These are phyloP conservation scores for Mollisia scopiformis DNA, from an alignment of 2,329 filamentous ascomycete species.

Conservation along the genomic window DNA sequence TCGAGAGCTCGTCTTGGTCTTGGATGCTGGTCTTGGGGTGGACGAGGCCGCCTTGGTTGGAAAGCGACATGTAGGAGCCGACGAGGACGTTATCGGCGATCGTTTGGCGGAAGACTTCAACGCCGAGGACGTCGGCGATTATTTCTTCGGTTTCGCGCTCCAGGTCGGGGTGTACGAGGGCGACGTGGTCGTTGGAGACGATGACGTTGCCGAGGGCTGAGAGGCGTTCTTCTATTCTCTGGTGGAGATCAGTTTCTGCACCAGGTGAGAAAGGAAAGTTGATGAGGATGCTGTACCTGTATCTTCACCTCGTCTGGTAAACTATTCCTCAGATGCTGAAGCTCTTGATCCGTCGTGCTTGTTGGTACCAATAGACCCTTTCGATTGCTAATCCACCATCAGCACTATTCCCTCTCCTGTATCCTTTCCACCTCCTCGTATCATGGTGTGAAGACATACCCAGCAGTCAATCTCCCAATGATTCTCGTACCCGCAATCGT, in stretches of 20 bases:
- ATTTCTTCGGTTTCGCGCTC: conserved; percentile 99
- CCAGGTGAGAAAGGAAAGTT: background rate
- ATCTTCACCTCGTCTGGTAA: conserved; percentile 92
- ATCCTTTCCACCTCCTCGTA: background rate
- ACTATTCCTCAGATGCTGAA: conserved; percentile 94
- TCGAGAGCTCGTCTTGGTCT: conserved; percentile 96
- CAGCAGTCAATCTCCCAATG: conserved; percentile 91
- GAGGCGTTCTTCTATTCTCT: conserved; percentile 95
- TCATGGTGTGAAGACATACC: conserved; percentile 53
- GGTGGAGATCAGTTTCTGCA: background rate
- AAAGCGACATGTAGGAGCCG: conserved; percentile 94
- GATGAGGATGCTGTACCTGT: conserved; percentile 41
- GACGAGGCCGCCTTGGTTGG: conserved; percentile 94
- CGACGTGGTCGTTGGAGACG: conserved; percentile 94
- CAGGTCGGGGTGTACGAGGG: conserved; percentile 92
- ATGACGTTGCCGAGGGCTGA: conserved; percentile 97
- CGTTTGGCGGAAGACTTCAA: conserved; percentile 91
- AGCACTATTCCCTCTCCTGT: conserved; percentile 12
- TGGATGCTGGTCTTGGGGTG: conserved; percentile 97
- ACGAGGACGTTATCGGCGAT: conserved; percentile 97
- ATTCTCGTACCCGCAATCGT: conserved; percentile 97
- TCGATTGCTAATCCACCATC: conserved; percentile 68
- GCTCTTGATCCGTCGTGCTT: conserved; percentile 94
- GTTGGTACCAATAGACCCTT: conserved; percentile 96
- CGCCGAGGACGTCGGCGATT: conserved; percentile 88